Base-by-base conservation (phyloP, 805 yeast species). In the Pichia occidentalis region DNA sequence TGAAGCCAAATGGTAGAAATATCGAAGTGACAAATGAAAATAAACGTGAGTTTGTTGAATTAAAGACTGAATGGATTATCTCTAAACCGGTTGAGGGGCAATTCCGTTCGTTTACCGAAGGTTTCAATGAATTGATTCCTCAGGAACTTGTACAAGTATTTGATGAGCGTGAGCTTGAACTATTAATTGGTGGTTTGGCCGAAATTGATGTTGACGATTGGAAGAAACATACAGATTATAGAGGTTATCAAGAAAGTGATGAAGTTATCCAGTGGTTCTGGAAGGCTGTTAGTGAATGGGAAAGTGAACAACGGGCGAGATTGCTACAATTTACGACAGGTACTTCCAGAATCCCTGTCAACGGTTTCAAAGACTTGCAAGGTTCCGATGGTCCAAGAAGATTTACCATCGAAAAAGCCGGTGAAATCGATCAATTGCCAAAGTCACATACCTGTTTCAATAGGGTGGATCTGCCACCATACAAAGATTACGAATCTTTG, bases 351-450 rank as follows among this genome's bases (percentile, higher is more conserved):
- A 92, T 92, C 40, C 99, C 99, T 7, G 98, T 92, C 47, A 92
- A 90, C 63, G 99, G 99, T 28, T 92, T 92, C 73, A 92, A 92
- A 63, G 99, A 92, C 64, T 71, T 92, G 53, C 99, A 92, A 66
- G 99, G 98, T 49, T 84, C 95, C 18, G 98, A 92, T 65, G 99
- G 99, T 42, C 99, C 99, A 37, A 84, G 99, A 73, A 77, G 97
- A 59, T 92, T 92, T 63, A 92, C 99, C 6, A 90, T 92, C 60
- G 99, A 92, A 62, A 88, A 88, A 62, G 97, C 97, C 8, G 98
- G 98, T 42, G 97, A 90, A 60, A 56, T 82, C 24, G 80, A 78
- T 54, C 96, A 88, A 65, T 67, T 92, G 54, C 99, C 99, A 31
- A 92, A 92, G 63, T 85, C 96, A 8, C 98, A 92, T 60, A 92